Base-by-base conservation (phyloP, 225 moss, liverwort and hornwort genomes). In the Climacium dendroides region DNA sequence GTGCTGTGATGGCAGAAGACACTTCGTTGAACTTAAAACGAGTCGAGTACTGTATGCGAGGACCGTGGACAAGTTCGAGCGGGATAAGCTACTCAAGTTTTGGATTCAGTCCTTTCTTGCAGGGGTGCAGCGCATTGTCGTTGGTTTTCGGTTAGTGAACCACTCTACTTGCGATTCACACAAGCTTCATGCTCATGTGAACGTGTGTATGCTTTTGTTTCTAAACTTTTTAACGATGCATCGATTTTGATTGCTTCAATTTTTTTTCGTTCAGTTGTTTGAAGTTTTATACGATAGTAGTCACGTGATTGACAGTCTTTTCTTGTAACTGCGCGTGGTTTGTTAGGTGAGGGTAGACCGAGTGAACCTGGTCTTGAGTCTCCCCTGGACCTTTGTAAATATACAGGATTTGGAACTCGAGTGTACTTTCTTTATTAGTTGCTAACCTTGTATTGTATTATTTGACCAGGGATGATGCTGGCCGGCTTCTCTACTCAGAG, bases 91-190 rank as follows among this genome's bases (percentile, higher is more conserved):
- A 67, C 92, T 97, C 19, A 99, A 99, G 83, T 99, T 96, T 79
- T 99, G 99, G 99, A 99, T 99, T 76, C 99, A 99, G 81, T 99
- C 99, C 39, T 97, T 99, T 85, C 93, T 99, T 89, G 99, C 99
- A 41, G 99, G 99, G n/a, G 99, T 99, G 79, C 95, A 95, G 86
- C 93, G 92, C 63, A 97, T 99, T 78, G 92, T 95, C 62, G 96
- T 96, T 87, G 99, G 99, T 81, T 99, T 92, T 89, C 95, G 99
- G 99, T 97, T 78, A 85, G 91, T 91, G 77, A 62, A 78, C 45
- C 43, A 30, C 61, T 80, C 6, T 34, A 69, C 85, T 54, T 76
- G 78, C 74, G 30, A 83, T 74, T 73, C 66, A 45, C 19, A 29
- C n/a, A 12, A 29, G 59, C 58, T 50, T 54, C 52, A 22, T 73